Evolutionary conservation across 2,329 filamentous ascomycete genomes (phyloP), one percentile per base, ranked within the genome.

Genomic region (Trichophyton verrucosum): DNA sequence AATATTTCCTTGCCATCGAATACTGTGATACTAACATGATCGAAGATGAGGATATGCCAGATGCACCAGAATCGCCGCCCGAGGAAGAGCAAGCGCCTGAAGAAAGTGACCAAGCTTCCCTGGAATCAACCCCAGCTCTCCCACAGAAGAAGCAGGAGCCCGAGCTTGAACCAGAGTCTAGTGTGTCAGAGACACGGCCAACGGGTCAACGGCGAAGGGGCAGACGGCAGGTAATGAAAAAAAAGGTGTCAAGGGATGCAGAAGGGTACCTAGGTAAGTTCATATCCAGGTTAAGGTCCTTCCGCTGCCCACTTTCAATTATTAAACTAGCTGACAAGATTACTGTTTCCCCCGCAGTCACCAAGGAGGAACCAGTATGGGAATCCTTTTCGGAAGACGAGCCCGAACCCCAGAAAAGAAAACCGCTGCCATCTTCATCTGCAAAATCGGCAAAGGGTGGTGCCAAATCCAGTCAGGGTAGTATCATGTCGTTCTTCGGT

Each of bases 321-420:
- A 24, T 17, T 2, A 58, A 15, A 7, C 7, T 33, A 33, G 30
- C 49, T 55, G 33, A 55, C 49, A 36, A 53, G 27, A 30, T 7
- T 15, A 59, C 40, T 63, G 44, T 13, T 15, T 15, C 22, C 22
- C 46, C 9, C 3, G 46, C 67, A 94, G 91, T 96, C 36, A 96
- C 91, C 1, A 87, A 86, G 65, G 88, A 95, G 73, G 90, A 95
- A 69, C 76, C 82, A 0, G 86, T 81, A 0, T 96, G 91, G 91
- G 91, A 96, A 72, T 92, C 88, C 0, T 96, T 95, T 76, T 95
- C 90, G 0, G 91, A 96, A 71, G 91, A 95, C 65, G 91, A 96
- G 65, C 82, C 85, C 22, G 71, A 71, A 59, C 77, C 76, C 1
- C 74, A 77, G 5, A 78, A 80, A 11, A 76, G 80, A 62, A 76